Conservation (phyloP, 306 rosid species). For the Styphnolobium japonicum region DNA sequence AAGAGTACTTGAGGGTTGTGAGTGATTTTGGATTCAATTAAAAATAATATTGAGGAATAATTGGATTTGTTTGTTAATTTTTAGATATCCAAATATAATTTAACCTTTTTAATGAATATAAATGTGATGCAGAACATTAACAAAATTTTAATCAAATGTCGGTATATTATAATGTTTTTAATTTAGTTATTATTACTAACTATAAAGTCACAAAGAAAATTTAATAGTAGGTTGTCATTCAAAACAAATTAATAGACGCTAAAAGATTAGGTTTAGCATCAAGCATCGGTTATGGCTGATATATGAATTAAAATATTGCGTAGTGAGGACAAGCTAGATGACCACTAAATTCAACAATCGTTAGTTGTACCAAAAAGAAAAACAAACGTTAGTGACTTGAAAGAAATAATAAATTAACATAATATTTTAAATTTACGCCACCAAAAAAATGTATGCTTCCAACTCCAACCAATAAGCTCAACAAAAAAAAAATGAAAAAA, state of each 20-base stretch:
- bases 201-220: not conserved
- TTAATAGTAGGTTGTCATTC: too few relatives aligned
- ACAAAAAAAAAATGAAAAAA: not conserved
- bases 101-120: not conserved
- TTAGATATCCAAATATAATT: too few relatives aligned
- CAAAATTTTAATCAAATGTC: not conserved
- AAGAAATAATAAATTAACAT: not conserved
- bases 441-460: not conserved
- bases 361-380: not conserved
- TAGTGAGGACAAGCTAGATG: not conserved
- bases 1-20: too few relatives aligned
- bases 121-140: not conserved
- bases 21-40: too few relatives aligned
- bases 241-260: too few relatives aligned
- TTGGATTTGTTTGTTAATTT: too few relatives aligned
- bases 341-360: not conserved
- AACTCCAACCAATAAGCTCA: conserved; percentile 9
- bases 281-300: not conserved
- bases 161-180: not conserved
- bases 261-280: not conserved
- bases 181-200: not conserved
- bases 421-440: not conserved
- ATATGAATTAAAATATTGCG: not conserved
- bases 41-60: too few relatives aligned
- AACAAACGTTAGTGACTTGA: too few relatives aligned